A percentile compares a stretch with the other conserved stretches of the same genome.
phyloP scores from a whole-genome alignment of 805 yeast genomes.

The Teunomyces aglyptinius region DNA sequence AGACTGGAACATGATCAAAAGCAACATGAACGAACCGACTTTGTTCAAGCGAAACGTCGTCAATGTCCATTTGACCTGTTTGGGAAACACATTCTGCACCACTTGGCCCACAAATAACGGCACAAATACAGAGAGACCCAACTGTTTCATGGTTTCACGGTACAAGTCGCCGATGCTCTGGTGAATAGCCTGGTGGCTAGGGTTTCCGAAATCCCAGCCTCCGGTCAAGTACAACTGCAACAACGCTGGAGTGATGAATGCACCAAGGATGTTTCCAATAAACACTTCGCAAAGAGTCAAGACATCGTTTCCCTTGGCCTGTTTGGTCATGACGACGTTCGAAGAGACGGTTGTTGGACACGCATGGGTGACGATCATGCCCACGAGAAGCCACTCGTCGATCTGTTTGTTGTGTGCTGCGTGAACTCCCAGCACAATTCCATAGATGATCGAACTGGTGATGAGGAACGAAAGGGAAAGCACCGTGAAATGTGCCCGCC shows the following conservation, averaged over 20 bases:
- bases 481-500: conserved; percentile 82
- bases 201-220: conserved; percentile 76
- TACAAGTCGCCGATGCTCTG: conserved; percentile 56
- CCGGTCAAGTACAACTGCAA: conserved; percentile 65
- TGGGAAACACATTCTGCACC: conserved; percentile 66
- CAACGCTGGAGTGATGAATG: conserved; percentile 83
- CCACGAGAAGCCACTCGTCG: conserved; percentile 75
- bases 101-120: conserved; percentile 90
- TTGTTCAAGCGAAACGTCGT: conserved; percentile 61
- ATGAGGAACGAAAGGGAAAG: conserved; percentile 66
- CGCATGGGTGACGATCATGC: conserved; percentile 76
- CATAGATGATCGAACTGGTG: conserved; percentile 69
- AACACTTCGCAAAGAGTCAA: conserved; percentile 82
- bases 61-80: conserved; percentile 58
- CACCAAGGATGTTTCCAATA: conserved; percentile 81
- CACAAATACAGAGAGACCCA: conserved; percentile 79
- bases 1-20: conserved; percentile 73
- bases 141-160: conserved; percentile 78
- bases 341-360: conserved; percentile 93
- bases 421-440: conserved; percentile 65
- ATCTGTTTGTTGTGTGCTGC: conserved; percentile 56
- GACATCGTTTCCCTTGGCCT: conserved; percentile 80
- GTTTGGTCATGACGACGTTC: conserved; percentile 87
- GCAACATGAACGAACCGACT: conserved; percentile 76
- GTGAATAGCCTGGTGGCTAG: conserved; percentile 51